Percentiles rank a stretch among this genome's conserved stretches.
Evolutionary conservation across 2,329 filamentous ascomycete species (phyloP).

Genomic region (Penicillium sp.): DNA sequence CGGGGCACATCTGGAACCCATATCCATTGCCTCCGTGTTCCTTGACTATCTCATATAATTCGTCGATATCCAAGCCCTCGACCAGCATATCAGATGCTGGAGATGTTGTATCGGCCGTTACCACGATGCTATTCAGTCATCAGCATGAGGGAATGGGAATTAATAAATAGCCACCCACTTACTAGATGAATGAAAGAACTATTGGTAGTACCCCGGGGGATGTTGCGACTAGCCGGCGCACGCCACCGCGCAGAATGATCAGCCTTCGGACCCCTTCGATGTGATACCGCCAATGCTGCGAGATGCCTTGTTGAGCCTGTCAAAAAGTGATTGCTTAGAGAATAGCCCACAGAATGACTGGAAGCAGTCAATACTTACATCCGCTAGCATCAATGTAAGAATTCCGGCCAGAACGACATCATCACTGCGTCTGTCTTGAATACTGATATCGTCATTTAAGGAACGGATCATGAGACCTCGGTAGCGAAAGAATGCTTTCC

Average conservation of each 20-base stretch:
- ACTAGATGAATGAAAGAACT: not conserved
- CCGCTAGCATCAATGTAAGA: not conserved
- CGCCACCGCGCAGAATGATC: not conserved
- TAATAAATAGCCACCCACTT: not conserved
- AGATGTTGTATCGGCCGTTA: not conserved
- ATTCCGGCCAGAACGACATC: not conserved
- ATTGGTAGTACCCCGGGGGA: not conserved
- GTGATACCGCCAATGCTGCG: not conserved
- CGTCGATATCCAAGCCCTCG: too few relatives aligned
- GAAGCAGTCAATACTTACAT: not conserved
- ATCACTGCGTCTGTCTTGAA: not conserved
- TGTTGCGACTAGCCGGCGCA: not conserved
- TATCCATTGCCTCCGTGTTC: conserved; percentile 17
- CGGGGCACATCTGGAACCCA: conserved; percentile 34
- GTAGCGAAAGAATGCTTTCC: not conserved
- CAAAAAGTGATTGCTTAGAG: too few relatives aligned
- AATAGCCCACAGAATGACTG: too few relatives aligned
- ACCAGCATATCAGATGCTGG: not conserved
- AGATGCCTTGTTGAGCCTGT: not conserved
- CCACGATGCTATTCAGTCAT: not conserved
- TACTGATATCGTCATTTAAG: not conserved
- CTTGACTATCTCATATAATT: conserved; percentile 7
- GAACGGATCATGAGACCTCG: not conserved
- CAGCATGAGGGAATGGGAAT: not conserved
- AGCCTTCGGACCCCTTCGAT: not conserved